These are phyloP conservation scores for Tephrocybe sp. DNA, from an alignment of 768 basidiomycete genomes.

Conservation along the genomic window DNA sequence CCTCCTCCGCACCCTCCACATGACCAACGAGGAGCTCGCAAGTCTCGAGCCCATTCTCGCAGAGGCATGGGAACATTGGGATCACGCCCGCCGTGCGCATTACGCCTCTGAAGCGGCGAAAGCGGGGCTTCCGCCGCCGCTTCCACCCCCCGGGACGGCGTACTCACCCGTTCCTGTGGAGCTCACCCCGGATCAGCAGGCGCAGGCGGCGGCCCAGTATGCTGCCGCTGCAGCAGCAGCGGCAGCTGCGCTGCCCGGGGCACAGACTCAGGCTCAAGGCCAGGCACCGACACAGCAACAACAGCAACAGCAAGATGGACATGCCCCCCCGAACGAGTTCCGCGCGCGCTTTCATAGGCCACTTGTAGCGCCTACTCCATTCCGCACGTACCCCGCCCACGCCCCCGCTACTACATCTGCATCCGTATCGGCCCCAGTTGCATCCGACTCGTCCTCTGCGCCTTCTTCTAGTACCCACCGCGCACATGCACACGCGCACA, in stretches of 20 bases:
- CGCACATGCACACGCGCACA: too few species aligned
- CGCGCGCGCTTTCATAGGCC: conserved; percentile 65
- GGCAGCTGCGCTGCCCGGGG: conserved; percentile 16
- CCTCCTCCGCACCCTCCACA: conserved; percentile 64
- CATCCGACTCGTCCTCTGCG: too few species aligned
- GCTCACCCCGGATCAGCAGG: conserved; percentile 18
- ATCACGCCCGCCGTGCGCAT: conserved; percentile 55
- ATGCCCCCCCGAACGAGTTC: conserved; percentile 43
- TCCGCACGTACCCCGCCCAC: conserved; percentile 28
- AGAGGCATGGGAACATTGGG: conserved; percentile 86
- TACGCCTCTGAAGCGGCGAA: conserved; percentile 39
- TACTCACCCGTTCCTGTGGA: conserved; percentile 26
- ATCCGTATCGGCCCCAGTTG: too few species aligned
- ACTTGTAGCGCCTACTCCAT: conserved; percentile 59
- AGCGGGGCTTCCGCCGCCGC: conserved; percentile 26
- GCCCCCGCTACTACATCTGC: too few species aligned
- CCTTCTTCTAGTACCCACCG: too few species aligned
- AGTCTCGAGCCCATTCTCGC: conserved; percentile 79
- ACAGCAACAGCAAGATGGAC: too few species aligned
- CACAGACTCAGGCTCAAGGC: neutral
- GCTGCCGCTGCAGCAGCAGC: conserved; percentile 19
- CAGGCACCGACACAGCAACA: too few species aligned
- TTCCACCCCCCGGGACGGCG: conserved; percentile 15
- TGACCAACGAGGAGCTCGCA: conserved; percentile 78
- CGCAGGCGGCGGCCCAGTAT: conserved; percentile 8